A percentile compares a stretch with the other conserved stretches of the same genome.
Evolutionary conservation across 352 stramenopile species (phyloP).

Genomic region (Phytophthora syringae): DNA sequence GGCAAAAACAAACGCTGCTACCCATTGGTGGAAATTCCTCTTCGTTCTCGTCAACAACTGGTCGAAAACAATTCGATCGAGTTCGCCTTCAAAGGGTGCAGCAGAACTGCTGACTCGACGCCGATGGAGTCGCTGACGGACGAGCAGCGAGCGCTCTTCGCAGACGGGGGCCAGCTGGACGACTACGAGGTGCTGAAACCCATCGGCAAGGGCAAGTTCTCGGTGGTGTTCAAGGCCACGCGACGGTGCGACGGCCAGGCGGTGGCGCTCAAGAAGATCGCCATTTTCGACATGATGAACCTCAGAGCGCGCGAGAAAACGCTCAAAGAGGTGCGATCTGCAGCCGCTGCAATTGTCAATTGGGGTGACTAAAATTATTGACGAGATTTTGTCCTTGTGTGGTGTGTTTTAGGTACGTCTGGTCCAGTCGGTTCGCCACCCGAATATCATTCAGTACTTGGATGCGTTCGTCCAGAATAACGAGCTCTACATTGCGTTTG

Average conservation of each 20-base stretch:
- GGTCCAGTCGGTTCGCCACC: constrained; percentile 89
- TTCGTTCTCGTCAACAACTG: neutral
- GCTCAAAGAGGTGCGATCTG: constrained; percentile 70
- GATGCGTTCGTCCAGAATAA: constrained; percentile 92
- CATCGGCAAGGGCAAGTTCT: constrained; percentile 95
- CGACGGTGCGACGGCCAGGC: constrained; percentile 65
- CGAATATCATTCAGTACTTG: constrained; percentile 93
- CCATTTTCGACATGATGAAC: constrained; percentile 93
- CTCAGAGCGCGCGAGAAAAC: constrained; percentile 91
- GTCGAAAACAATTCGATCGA: constrained; percentile 16
- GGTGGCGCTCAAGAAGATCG: constrained; percentile 95
- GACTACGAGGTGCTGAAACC: constrained; percentile 89
- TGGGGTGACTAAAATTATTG: neutral
- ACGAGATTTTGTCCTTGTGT: constrained; percentile 2
- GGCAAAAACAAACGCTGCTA: no score
- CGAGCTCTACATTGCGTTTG: constrained; percentile 94
- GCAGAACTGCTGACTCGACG: constrained; percentile 21
- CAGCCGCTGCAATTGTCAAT: constrained; percentile 1
- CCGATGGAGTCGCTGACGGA: constrained; percentile 83
- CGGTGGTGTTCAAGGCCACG: constrained; percentile 90
- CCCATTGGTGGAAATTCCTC: constrained; percentile 24
- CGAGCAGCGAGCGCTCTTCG: constrained; percentile 75
- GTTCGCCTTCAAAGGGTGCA: constrained; percentile 28
- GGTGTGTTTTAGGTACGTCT: constrained; percentile 62
- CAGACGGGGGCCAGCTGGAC: constrained; percentile 50